These are phyloP conservation scores for Takakia lepidozioides DNA, from an alignment of 225 moss, liverwort and hornwort species.

Conservation along the genomic window DNA sequence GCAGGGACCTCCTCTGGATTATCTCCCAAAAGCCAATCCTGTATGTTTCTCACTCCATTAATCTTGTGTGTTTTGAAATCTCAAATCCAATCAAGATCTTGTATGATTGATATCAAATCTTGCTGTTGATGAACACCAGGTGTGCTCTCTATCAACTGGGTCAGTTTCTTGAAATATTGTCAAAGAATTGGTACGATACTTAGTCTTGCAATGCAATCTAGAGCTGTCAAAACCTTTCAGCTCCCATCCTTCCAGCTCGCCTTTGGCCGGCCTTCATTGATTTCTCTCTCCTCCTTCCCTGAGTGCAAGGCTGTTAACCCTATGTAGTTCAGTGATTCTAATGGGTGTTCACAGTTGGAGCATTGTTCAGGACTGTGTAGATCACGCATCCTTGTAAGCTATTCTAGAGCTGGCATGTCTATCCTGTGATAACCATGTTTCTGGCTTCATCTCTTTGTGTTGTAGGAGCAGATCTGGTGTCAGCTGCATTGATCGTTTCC, in stretches of 20 bases:
- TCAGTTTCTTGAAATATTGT: no score
- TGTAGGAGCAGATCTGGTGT: conserved; percentile 66
- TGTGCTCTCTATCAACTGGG: no score
- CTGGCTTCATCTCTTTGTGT: background rate
- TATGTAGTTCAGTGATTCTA: background rate
- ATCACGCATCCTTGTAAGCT: background rate
- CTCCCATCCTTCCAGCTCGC: no score
- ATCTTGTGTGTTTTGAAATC: no score
- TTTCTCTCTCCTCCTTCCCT: no score
- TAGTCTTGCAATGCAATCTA: background rate
- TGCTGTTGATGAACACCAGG: no score
- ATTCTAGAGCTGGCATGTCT: background rate
- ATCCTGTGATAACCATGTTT: background rate
- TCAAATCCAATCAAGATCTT: no score
- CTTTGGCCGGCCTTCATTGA: no score
- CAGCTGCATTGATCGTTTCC: conserved; percentile 80
- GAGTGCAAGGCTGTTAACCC: no score
- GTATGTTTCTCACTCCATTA: conserved; percentile 32
- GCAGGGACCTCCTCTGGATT: conserved; percentile 27
- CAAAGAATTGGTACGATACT: no score
- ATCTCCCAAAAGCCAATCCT: conserved; percentile 16
- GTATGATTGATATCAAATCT: no score
- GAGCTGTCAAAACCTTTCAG: background rate
- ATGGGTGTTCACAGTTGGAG: background rate
- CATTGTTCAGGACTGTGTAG: background rate